A percentile compares a stretch with the other conserved stretches of the same genome.
These are phyloP conservation scores for Datura wrightii DNA, from an alignment of 257 asterid species.

Conservation along the genomic window DNA sequence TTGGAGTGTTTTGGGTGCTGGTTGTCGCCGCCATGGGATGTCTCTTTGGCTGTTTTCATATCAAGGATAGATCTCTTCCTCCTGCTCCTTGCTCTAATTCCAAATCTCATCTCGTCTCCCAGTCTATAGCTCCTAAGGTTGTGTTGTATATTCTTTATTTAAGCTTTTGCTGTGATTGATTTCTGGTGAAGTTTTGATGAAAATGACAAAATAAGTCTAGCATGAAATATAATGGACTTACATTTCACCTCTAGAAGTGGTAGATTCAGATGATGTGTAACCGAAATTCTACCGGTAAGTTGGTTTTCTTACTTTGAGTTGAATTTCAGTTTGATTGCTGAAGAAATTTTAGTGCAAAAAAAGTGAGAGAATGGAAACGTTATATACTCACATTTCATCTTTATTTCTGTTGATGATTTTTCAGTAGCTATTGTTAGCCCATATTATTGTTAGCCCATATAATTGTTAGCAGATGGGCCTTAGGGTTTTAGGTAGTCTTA, in stretches of 20 bases:
- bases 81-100: constrained; percentile 25
- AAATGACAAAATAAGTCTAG: background rate
- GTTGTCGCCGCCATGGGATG: constrained; percentile 31
- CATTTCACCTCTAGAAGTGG: background rate
- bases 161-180: background rate
- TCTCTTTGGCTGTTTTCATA: constrained; percentile 32
- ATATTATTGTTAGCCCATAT: too few relatives aligned
- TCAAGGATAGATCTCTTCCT: background rate
- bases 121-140: background rate
- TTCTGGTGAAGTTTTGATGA: background rate
- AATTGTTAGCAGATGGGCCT: too few relatives aligned
- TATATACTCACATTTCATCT: too few relatives aligned
- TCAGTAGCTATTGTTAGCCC: too few relatives aligned
- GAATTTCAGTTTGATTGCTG: background rate
- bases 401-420: too few relatives aligned
- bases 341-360: background rate
- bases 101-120: constrained; percentile 22
- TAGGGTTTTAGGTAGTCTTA: too few relatives aligned
- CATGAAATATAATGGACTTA: background rate
- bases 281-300: background rate
- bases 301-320: background rate
- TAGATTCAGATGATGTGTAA: background rate
- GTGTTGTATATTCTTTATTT: background rate
- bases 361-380: background rate
- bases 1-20: constrained; percentile 22